These are phyloP conservation scores for Capillidium rhysosporum DNA, from an alignment of 371 early-diverging fungal genomes.

Conservation along the genomic window DNA sequence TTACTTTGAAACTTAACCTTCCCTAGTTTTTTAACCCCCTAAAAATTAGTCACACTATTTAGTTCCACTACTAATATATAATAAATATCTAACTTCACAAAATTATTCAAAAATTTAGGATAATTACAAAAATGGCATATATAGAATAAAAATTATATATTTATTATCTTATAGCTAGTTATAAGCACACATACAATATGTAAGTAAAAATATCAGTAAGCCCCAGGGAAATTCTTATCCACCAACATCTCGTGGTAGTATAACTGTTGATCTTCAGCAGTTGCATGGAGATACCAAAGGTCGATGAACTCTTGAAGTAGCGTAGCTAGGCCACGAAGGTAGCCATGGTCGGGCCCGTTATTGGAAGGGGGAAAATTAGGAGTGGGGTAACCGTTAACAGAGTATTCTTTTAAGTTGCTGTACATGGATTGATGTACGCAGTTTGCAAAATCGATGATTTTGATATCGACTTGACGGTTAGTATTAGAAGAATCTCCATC, in stretches of 20 bases:
- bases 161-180: too few species aligned
- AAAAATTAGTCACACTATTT: too few species aligned
- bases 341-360: constrained; percentile 7
- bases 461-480: constrained; percentile 38
- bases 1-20: too few species aligned
- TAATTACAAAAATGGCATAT: too few species aligned
- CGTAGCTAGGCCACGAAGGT: constrained; percentile 6
- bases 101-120: too few species aligned
- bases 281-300: constrained; percentile 11
- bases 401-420: neutral
- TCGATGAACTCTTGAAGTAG: constrained; percentile 1
- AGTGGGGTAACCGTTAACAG: neutral
- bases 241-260: constrained; percentile 12
- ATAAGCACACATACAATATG: too few species aligned
- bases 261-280: constrained; percentile 14
- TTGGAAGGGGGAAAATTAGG: constrained; percentile 5
- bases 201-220: too few species aligned
- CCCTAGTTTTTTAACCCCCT: too few species aligned
- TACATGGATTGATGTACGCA: constrained; percentile 20
- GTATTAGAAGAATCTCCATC: constrained; percentile 29
- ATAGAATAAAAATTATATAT: too few species aligned
- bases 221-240: neutral
- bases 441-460: constrained; percentile 89
- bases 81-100: too few species aligned
- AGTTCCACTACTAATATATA: too few species aligned